phyloP scores from a whole-genome alignment of 2,329 filamentous ascomycete genomes.

The Amauroascus niger region DNA sequence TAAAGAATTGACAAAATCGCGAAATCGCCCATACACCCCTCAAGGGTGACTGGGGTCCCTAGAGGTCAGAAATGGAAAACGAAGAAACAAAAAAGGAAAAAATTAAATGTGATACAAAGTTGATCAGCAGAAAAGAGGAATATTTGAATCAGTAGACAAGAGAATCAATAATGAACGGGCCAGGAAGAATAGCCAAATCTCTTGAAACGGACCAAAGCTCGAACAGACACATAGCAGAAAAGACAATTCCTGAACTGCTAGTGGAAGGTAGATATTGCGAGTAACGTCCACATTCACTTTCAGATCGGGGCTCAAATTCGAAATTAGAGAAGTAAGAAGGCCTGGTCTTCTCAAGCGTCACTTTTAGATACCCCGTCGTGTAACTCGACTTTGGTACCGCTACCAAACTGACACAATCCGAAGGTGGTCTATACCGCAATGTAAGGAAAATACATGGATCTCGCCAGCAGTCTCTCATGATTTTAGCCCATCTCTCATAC shows the following conservation, averaged over 20 bases:
- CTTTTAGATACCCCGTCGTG: not conserved
- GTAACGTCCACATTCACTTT: not conserved
- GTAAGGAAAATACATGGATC: not conserved
- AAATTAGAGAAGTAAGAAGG: not conserved
- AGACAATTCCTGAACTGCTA: not conserved
- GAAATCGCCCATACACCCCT: not conserved
- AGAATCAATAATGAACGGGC: constrained; percentile 1
- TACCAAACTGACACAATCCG: not conserved
- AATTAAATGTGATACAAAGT: constrained; percentile 4
- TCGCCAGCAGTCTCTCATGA: constrained; percentile 37
- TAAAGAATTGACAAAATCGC: not conserved
- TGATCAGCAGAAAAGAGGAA: not conserved
- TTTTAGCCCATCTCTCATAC: constrained; percentile 76
- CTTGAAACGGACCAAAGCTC: not conserved
- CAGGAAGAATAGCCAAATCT: constrained; percentile 3
- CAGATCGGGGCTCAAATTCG: not conserved
- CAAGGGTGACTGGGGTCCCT: not conserved
- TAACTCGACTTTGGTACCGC: not conserved
- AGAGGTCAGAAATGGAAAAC: not conserved
- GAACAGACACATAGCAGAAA: not conserved
- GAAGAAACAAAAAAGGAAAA: not conserved
- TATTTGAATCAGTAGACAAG: not conserved
- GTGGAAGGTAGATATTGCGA: not conserved
- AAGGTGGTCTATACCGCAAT: not conserved
- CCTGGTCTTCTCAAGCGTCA: not conserved